A percentile compares a stretch with the other conserved stretches of the same genome.
phyloP scores from a whole-genome alignment of 768 basidiomycete species.

The Auricularia auricula-judae region DNA sequence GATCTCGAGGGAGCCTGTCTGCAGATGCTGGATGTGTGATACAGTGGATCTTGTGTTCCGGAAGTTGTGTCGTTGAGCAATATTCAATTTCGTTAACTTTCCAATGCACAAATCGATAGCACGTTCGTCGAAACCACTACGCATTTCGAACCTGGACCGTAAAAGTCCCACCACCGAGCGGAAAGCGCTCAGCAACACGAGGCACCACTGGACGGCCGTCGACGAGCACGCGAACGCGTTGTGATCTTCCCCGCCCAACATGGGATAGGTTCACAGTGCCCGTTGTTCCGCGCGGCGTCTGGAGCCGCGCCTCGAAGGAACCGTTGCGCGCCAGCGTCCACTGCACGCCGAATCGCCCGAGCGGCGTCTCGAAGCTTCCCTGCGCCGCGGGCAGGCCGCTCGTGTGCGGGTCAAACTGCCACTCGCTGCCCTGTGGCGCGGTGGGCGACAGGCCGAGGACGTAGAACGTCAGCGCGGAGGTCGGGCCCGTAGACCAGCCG shows the following conservation, averaged over 20 bases:
- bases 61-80: too few relatives aligned
- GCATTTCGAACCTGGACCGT: not conserved
- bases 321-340: constrained; percentile 24
- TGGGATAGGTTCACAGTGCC: constrained; percentile 18
- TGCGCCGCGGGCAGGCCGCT: constrained; percentile 30
- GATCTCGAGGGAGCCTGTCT: too few relatives aligned
- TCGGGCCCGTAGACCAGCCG: constrained; percentile 50
- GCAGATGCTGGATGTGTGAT: too few relatives aligned
- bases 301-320: constrained; percentile 14
- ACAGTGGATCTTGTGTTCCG: too few relatives aligned
- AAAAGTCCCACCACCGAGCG: not conserved
- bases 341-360: constrained; percentile 39
- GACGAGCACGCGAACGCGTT: not conserved
- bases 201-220: not conserved
- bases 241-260: not conserved
- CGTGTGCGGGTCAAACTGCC: constrained; percentile 35
- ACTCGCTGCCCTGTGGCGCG: constrained; percentile 34
- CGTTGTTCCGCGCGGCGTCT: constrained; percentile 20
- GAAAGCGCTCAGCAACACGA: not conserved
- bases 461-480: constrained; percentile 45
- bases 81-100: too few relatives aligned
- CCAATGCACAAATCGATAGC: too few relatives aligned
- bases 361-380: constrained; percentile 41
- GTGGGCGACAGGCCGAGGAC: constrained; percentile 43
- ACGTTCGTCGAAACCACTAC: too few relatives aligned